Base-by-base conservation (phyloP, 148 eudicot genomes). In the Hydrangea macrophylla region DNA sequence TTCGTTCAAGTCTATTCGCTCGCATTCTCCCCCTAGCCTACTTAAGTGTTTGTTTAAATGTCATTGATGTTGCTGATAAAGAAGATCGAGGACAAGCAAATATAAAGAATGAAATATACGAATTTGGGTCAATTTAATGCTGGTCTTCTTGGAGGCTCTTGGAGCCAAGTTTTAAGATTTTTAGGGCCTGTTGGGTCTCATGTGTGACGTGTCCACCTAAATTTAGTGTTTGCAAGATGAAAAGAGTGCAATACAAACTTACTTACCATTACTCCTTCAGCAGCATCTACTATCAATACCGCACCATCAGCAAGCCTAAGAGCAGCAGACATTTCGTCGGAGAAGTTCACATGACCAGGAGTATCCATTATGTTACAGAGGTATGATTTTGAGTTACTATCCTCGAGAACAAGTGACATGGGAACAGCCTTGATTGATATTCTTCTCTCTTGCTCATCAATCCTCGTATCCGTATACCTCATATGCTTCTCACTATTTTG, bases 241-340 rank as follows among this genome's bases (percentile, higher is more conserved):
- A 48, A 70, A 35, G 61, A 25, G 45, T 20, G 40, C 22, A 23
- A 62, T 12, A 0, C 15, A 62, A 45, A 59, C n/a, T 18, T 45
- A 60, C 76, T 85, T 68, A 95, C 97, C 99, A 95, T 83, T 20
- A 95, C 99, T 76, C 99, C 99, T 70, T 91, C 99, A 64, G 91
- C 99, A 39, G 99, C 99, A 86, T 95, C 99, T 22, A 95, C 97
- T 70, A 95, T 80, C 69, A 95, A 69, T 27, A 95, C 99, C 44
- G 96, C 99, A 51, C 99, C 99, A 83, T 95, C 99, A 42, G 99
- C 92, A 78, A 95, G 96, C 76, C 99, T 78, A 9, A 95, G 87
- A 57, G 99, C 93, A 67, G 99, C 99, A 58, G 93, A 87, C 99
- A 91, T 95, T 74, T 95, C 99, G 70, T 95, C 99, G 0, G 99